phyloP scores from a whole-genome alignment of 78 protist genomes.

The Pigoraptor vietnamica region DNA sequence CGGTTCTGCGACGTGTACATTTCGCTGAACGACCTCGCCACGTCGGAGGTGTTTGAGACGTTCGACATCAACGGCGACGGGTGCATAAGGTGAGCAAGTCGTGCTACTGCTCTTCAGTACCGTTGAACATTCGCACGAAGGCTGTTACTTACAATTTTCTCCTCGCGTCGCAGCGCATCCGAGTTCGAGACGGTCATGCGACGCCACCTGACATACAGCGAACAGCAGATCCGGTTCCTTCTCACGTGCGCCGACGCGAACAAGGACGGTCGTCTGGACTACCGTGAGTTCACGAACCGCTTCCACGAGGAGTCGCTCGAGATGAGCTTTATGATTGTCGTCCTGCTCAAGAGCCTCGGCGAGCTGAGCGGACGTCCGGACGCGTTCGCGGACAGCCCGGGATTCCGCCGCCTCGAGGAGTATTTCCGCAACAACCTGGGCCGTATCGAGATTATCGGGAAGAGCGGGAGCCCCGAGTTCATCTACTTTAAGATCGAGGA shows the following conservation, averaged over 20 bases:
- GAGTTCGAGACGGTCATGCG: not conserved
- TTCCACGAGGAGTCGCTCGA: not conserved
- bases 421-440: not conserved
- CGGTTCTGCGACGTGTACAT: not conserved
- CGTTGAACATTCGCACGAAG: too few species aligned
- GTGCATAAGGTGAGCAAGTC: not conserved
- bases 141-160: not conserved
- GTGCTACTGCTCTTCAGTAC: too few species aligned
- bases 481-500: not conserved
- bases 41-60: not conserved
- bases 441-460: not conserved
- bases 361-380: not conserved
- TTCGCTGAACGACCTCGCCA: not conserved
- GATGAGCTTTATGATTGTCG: not conserved
- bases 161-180: not conserved
- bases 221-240: not conserved
- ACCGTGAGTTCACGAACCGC: not conserved
- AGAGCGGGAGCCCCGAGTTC: not conserved
- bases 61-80: not conserved
- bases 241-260: not conserved
- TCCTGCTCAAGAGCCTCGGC: not conserved
- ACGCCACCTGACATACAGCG: not conserved
- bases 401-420: not conserved
- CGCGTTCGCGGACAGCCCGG: not conserved
- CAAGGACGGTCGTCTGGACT: not conserved